phyloP scores from a whole-genome alignment of 2,329 filamentous ascomycete genomes.

The Penicillium sp. region DNA sequence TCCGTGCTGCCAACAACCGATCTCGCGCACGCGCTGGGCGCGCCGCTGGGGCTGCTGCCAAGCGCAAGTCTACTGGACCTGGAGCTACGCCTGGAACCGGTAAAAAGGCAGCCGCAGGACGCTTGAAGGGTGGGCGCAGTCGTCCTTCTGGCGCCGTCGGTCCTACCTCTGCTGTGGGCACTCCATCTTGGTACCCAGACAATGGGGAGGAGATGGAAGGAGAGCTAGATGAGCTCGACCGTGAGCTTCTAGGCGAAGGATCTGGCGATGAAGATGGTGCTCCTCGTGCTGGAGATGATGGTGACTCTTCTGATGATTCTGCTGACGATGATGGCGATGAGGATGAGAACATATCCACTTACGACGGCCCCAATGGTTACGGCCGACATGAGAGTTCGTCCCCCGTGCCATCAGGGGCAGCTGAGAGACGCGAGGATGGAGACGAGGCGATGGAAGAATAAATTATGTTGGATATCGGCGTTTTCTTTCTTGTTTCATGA shows the following conservation, averaged over 20 bases:
- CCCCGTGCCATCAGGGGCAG: slow-evolving; percentile 24
- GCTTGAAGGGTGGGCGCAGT: slow-evolving; percentile 31
- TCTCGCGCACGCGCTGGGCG: slow-evolving; percentile 22
- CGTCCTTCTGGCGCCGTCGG: slow-evolving; percentile 24
- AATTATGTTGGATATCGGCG: slow-evolving; percentile 9
- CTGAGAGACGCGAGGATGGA: slow-evolving; percentile 25
- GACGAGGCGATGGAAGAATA: slow-evolving; percentile 37
- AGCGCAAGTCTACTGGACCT: slow-evolving; percentile 34
- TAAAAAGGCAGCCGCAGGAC: slow-evolving; percentile 29
- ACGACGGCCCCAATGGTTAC: slow-evolving; percentile 38
- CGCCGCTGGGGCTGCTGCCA: slow-evolving; percentile 29
- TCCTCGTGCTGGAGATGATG: slow-evolving; percentile 29
- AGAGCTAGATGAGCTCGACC: slow-evolving; percentile 44
- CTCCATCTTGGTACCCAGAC: slow-evolving; percentile 30
- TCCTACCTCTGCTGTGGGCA: slow-evolving; percentile 23
- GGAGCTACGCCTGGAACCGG: slow-evolving; percentile 22
- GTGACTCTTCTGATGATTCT: slow-evolving; percentile 39
- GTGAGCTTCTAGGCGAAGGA: slow-evolving; percentile 41
- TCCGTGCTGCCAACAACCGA: slow-evolving; percentile 24
- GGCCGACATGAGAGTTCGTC: slow-evolving; percentile 39
- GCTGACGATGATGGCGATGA: slow-evolving; percentile 37
- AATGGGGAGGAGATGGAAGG: slow-evolving; percentile 35
- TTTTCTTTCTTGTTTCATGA: slow-evolving; percentile 11
- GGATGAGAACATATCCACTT: slow-evolving; percentile 37
- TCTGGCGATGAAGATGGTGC: slow-evolving; percentile 42